Conservation (phyloP, 2,329 filamentous ascomycete genomes). For the Tolypocladium tundrense region DNA sequence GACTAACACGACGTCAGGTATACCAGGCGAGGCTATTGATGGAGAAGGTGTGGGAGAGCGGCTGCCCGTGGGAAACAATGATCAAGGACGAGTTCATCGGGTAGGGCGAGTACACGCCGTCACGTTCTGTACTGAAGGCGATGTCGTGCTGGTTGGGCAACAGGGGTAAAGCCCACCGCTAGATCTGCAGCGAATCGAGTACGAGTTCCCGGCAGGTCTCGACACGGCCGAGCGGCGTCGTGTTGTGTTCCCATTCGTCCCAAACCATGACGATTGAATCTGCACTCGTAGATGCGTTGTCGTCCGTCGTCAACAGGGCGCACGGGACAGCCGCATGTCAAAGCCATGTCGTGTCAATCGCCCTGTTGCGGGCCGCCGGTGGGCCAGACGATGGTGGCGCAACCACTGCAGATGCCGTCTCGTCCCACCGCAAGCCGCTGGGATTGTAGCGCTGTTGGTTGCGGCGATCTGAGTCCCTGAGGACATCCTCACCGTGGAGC, state of each 20-base stretch:
- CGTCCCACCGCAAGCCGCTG: neutral
- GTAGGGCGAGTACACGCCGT: constrained; percentile 15
- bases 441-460: neutral
- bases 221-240: neutral
- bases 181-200: neutral
- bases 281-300: neutral
- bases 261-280: neutral
- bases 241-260: neutral
- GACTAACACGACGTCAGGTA: constrained; percentile 26
- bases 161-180: neutral
- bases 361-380: neutral
- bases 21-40: constrained; percentile 53
- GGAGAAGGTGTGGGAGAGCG: constrained; percentile 60
- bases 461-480: neutral
- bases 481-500: neutral
- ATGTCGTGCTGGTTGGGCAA: neutral
- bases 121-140: neutral
- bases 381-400: neutral
- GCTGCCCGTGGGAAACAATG: constrained; percentile 57
- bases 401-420: neutral
- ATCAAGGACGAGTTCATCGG: constrained; percentile 60
- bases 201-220: neutral
- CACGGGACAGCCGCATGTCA: neutral
- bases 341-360: neutral
- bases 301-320: neutral